These are phyloP conservation scores for Euphrasia confusa DNA, from an alignment of 257 asterid genomes.

Conservation along the genomic window DNA sequence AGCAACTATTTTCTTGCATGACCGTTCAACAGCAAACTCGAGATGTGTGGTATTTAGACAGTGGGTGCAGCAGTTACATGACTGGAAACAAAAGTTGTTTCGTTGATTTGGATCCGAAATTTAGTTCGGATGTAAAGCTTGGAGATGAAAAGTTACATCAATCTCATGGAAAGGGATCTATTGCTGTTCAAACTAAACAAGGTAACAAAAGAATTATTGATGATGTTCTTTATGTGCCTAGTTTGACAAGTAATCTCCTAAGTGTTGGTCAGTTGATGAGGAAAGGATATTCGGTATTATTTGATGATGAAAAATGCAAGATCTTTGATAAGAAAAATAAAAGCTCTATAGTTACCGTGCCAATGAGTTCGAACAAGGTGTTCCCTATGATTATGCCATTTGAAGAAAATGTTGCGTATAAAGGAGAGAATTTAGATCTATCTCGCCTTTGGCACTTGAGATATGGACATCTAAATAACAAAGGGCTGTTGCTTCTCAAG, in stretches of 20 bases:
- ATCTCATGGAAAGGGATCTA: neutral
- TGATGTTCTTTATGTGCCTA: neutral
- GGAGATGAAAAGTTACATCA: neutral
- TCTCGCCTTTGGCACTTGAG: conserved; percentile 5
- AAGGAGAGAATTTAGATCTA: neutral
- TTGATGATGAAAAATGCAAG: neutral
- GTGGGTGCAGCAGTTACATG: neutral
- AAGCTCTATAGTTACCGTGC: neutral
- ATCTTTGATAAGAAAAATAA: neutral
- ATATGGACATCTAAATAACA: neutral
- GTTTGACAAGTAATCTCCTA: neutral
- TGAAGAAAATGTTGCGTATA: neutral
- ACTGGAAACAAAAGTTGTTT: neutral
- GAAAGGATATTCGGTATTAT: neutral
- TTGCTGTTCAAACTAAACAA: neutral
- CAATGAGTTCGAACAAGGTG: neutral
- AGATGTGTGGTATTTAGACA: neutral
- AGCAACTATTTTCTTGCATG: conserved; percentile 8
- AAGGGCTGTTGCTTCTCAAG: conserved; percentile 6
- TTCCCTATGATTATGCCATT: neutral
- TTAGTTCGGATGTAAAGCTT: neutral
- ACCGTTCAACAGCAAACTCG: conserved; percentile 1
- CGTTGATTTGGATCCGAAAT: neutral
- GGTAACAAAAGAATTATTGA: neutral
- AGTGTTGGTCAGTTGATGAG: neutral